phyloP scores from a whole-genome alignment of 306 rosid species.

The Arachis stenosperma region DNA sequence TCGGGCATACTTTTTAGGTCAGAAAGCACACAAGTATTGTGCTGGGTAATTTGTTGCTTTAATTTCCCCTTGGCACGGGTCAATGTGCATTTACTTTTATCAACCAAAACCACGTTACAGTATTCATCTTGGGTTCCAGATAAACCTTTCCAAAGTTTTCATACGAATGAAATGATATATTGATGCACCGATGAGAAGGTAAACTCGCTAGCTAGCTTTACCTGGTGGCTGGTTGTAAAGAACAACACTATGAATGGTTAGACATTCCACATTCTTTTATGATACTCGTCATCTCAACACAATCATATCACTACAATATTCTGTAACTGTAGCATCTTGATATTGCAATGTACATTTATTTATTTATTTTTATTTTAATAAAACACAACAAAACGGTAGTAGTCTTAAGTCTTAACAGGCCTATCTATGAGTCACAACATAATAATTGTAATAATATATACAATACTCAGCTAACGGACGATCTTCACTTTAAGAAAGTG shows the following conservation, averaged over 20 bases:
- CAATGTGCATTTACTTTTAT: conserved; percentile 6
- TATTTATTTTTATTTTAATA: too few species aligned
- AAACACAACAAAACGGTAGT: too few species aligned
- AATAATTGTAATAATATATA: too few species aligned
- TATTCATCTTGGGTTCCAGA: background rate
- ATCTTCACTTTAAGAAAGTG: background rate
- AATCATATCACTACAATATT: too few species aligned
- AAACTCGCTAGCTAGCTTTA: conserved; percentile 15
- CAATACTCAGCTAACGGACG: background rate
- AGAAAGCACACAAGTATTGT: background rate
- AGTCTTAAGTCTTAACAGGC: too few species aligned
- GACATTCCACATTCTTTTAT: too few species aligned
- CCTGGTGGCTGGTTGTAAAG: conserved; percentile 16
- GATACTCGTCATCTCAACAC: too few species aligned
- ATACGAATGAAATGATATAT: background rate
- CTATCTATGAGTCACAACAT: too few species aligned
- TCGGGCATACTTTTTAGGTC: background rate
- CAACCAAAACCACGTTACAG: background rate
- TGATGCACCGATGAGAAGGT: background rate
- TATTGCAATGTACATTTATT: too few species aligned
- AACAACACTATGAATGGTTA: background rate
- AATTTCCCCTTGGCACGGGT: conserved; percentile 4
- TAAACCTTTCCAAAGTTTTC: background rate
- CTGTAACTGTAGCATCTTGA: too few species aligned
- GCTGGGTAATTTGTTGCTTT: background rate